A percentile compares a stretch with the other conserved stretches of the same genome.
phyloP scores from a whole-genome alignment of 2,329 filamentous ascomycete species.

The Cryphonectria nitschkei region DNA sequence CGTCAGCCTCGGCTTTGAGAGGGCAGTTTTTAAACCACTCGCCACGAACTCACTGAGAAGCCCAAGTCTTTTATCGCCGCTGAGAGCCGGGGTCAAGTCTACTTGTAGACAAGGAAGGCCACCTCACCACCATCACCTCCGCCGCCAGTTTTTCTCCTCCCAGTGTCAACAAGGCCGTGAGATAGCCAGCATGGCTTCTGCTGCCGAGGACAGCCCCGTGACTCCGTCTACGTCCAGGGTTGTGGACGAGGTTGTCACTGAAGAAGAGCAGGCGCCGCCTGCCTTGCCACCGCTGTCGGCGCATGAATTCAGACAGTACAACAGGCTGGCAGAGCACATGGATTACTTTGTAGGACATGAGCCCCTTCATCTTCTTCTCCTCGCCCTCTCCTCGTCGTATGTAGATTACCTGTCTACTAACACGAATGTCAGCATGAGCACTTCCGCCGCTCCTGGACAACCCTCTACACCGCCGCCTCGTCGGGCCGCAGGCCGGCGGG shows the following conservation, averaged over 20 bases:
- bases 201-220: neutral
- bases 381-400: neutral
- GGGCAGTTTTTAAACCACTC: neutral
- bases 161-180: slow-evolving; percentile 3
- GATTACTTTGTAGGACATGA: slow-evolving; percentile 65
- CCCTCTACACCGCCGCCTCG: slow-evolving; percentile 68
- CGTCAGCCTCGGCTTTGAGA: slow-evolving; percentile 5
- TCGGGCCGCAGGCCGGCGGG: slow-evolving; percentile 60
- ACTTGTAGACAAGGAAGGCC: neutral
- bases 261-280: slow-evolving; percentile 23
- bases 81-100: too few relatives aligned
- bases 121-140: neutral
- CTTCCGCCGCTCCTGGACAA: slow-evolving; percentile 75
- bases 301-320: slow-evolving; percentile 70
- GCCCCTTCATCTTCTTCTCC: slow-evolving; percentile 21
- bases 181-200: slow-evolving; percentile 15
- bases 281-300: slow-evolving; percentile 64
- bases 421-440: slow-evolving; percentile 65
- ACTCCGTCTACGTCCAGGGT: neutral
- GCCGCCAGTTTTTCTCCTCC: neutral
- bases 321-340: slow-evolving; percentile 76
- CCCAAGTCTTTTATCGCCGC: neutral
- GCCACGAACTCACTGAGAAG: neutral
- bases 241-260: neutral
- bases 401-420: neutral